Evolutionary conservation across 2,329 filamentous ascomycete species (phyloP).

Genomic region (Gaeumannomyces sp.): DNA sequence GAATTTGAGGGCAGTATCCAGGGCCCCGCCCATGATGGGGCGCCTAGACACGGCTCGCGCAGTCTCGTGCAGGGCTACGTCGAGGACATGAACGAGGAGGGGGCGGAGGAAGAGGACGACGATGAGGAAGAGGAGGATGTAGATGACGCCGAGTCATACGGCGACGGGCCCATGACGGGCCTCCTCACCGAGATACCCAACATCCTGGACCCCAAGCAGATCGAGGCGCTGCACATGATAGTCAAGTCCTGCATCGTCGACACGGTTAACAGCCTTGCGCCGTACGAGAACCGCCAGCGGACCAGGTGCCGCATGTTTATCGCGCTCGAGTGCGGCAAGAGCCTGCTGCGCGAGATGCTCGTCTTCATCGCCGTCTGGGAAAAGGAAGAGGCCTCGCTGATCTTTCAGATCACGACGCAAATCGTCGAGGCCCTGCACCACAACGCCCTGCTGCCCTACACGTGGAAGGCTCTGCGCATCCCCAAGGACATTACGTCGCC

Average conservation of each 20-base stretch:
- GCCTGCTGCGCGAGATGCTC: constrained; percentile 79
- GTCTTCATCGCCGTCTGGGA: constrained; percentile 98
- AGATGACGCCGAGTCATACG: constrained; percentile 73
- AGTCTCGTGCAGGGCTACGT: constrained; percentile 27
- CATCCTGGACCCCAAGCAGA: constrained; percentile 89
- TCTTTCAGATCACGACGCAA: constrained; percentile 94
- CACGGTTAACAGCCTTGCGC: constrained; percentile 62
- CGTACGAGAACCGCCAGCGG: constrained; percentile 76
- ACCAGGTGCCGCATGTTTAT: constrained; percentile 85
- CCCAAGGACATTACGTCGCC: constrained; percentile 95
- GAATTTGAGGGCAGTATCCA: constrained; percentile 23
- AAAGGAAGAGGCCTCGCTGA: constrained; percentile 84
- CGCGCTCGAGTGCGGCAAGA: constrained; percentile 83
- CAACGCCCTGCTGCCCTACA: constrained; percentile 82
- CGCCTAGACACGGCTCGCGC: constrained; percentile 6
- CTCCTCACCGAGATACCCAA: constrained; percentile 90
- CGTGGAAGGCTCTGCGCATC: constrained; percentile 85
- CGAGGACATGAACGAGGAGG: constrained; percentile 37
- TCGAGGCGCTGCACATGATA: constrained; percentile 94
- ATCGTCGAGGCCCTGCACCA: constrained; percentile 91
- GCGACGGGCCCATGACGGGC: constrained; percentile 72
- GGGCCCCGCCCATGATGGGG: constrained; percentile 15
- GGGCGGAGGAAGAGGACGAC: constrained; percentile 22
- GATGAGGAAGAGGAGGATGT: constrained; percentile 60
- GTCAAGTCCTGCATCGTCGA: constrained; percentile 92